These are phyloP conservation scores for Neurospora terricola DNA, from an alignment of 495 filamentous ascomycete genomes.

Conservation along the genomic window DNA sequence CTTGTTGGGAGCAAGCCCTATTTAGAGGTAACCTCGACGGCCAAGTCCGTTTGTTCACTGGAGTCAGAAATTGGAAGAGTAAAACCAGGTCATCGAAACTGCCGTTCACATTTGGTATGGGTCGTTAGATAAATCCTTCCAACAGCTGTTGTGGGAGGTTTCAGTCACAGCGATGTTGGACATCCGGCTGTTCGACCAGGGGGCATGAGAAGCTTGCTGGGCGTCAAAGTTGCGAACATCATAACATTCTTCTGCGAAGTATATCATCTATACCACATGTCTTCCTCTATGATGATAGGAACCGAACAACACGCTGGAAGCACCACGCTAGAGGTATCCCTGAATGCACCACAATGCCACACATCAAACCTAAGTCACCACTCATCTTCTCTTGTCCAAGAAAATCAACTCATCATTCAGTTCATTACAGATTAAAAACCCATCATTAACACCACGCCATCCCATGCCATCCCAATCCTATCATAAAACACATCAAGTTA, in stretches of 20 bases:
- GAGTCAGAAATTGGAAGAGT: not conserved
- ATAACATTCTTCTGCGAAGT: not conserved
- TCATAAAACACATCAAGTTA: constrained; percentile 2
- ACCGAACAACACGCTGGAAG: not conserved
- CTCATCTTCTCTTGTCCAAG: not conserved
- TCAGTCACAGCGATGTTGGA: not conserved
- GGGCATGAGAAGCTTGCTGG: not conserved
- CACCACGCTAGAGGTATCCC: not conserved
- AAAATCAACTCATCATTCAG: not conserved
- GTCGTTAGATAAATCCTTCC: not conserved
- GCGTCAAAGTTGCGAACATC: not conserved
- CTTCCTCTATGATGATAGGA: not conserved
- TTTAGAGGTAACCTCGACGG: no score
- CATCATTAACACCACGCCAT: not conserved
- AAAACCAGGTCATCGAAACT: not conserved
- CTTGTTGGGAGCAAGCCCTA: not conserved
- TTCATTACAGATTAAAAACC: not conserved
- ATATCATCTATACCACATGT: not conserved
- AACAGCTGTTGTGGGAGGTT: not conserved
- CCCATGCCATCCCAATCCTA: not conserved
- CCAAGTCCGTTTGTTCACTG: not conserved
- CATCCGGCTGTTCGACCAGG: not conserved
- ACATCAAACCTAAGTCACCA: not conserved
- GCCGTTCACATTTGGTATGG: no score
- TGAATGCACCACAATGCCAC: not conserved